phyloP scores from a whole-genome alignment of 345 rosid species.

The Theobroma cacao region DNA sequence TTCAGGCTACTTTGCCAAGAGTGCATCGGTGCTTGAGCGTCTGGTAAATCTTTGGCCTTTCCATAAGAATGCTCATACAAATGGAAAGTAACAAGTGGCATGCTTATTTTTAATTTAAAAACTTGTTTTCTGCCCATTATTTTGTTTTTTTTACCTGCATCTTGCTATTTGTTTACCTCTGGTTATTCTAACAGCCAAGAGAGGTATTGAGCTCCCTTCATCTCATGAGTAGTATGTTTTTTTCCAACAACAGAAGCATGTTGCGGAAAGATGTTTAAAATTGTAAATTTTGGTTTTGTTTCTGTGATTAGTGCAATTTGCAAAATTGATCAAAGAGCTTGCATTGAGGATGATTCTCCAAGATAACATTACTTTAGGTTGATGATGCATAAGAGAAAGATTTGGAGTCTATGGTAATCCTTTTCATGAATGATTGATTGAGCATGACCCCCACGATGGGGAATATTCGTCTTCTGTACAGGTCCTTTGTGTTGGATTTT shows the following conservation, averaged over 20 bases:
- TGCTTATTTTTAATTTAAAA: not conserved
- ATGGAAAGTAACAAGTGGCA: constrained; percentile 30
- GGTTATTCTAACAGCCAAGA: not conserved
- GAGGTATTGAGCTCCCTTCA: not conserved
- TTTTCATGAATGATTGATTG: not conserved
- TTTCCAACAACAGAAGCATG: not conserved
- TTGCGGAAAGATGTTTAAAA: not conserved
- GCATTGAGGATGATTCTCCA: not conserved
- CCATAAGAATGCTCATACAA: constrained; percentile 47
- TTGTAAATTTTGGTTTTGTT: not conserved
- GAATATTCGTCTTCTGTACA: not conserved
- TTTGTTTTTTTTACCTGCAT: not conserved
- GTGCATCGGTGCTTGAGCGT: constrained; percentile 86
- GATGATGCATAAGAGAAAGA: not conserved
- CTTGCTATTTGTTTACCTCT: not conserved
- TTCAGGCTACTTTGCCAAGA: constrained; percentile 91
- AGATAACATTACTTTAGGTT: no score
- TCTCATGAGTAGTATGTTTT: not conserved
- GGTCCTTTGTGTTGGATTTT: no score
- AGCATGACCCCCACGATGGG: not conserved
- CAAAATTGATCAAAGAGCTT: not conserved
- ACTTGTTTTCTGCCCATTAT: not conserved
- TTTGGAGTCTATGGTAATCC: not conserved
- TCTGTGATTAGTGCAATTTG: not conserved
- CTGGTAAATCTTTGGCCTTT: constrained; percentile 80